Evolutionary conservation across 2,329 filamentous ascomycete species (phyloP), one percentile per base, ranked within the genome.

Genomic region (Bipolaris oryzae): DNA sequence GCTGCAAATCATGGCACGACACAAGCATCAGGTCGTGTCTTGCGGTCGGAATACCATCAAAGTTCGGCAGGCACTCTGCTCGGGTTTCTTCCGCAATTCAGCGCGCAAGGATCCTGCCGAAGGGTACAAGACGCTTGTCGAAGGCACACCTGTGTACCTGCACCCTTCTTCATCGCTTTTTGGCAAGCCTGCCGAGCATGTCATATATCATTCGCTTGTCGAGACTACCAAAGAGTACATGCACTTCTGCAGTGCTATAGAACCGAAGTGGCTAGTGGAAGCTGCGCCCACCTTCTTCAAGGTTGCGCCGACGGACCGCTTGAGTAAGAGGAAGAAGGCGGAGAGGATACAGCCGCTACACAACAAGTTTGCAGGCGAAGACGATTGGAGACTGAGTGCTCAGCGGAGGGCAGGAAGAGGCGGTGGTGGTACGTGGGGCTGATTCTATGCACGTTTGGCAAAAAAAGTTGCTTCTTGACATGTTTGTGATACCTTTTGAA

Each of bases 221-320:
- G 84, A 98, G 68, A 99, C 95, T 21, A 96, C 90, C 21, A 94
- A 96, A 79, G 95, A 99, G 79, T 99, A 98, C 77, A 98, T 99
- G 95, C 93, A 96, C 71, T 91, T 87, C 73, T 95, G 92, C 13
- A 96, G 92, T 3, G 85, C 86, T 3, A 98, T 99, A 69, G 95
- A 99, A 78, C 94, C 95, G 7, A 96, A 96, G 76, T 89, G 86
- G 87, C 84, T 99, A 20, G 92, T 98, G 1, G 93, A 97, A 70
- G 94, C 93, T 11, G 95, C 96, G n/a, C 95, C 96, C 9, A 97
- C 92, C 0, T 99, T 98, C 81, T 99, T 98, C 87, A 96, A 96
- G 84, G 92, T 98, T 4, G 94, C 95, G 16, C 88, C 91, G 0
- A 94, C 89, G 34, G 92, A 97, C 73, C 83, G 86, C 53, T 78